phyloP scores from a whole-genome alignment of 176 grass and related monocot species.

The Eleusine coracana region DNA sequence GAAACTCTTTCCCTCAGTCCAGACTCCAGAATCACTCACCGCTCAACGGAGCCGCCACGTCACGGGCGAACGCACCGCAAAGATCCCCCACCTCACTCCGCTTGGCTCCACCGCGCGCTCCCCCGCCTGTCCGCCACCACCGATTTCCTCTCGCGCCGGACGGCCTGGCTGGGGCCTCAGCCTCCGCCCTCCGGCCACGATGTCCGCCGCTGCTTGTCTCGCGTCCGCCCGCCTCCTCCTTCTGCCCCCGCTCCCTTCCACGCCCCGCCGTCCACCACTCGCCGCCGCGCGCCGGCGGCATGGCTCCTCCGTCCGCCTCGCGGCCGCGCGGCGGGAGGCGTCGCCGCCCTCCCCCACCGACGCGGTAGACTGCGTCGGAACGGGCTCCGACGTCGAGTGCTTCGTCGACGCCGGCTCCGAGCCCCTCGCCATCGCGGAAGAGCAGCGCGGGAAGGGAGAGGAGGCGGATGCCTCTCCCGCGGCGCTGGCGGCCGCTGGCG shows the following conservation, averaged over 20 bases:
- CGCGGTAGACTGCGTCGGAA: slow-evolving; percentile 59
- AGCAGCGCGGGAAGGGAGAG: not conserved
- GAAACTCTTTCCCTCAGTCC: too few relatives aligned
- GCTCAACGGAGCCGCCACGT: not conserved
- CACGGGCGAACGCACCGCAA: not conserved
- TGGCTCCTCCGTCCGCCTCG: not conserved
- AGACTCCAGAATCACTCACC: not conserved
- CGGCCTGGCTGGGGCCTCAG: not conserved
- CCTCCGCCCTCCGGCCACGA: slow-evolving; percentile 18
- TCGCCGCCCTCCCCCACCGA: slow-evolving; percentile 21
- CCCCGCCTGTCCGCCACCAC: not conserved
- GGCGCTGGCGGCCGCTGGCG: not conserved
- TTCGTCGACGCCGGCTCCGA: slow-evolving; percentile 36
- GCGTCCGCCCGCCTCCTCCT: slow-evolving; percentile 24
- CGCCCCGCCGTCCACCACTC: not conserved
- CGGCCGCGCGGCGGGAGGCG: slow-evolving; percentile 22
- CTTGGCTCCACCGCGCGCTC: not conserved
- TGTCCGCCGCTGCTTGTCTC: slow-evolving; percentile 38
- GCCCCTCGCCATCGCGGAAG: not conserved
- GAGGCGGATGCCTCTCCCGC: not conserved
- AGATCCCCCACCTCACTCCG: not conserved
- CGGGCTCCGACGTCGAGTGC: slow-evolving; percentile 64
- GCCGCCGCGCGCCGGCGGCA: not conserved
- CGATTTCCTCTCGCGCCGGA: not conserved
- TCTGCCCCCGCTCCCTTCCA: not conserved